These are phyloP conservation scores for Vararia minispora DNA, from an alignment of 768 basidiomycete genomes.

Conservation along the genomic window DNA sequence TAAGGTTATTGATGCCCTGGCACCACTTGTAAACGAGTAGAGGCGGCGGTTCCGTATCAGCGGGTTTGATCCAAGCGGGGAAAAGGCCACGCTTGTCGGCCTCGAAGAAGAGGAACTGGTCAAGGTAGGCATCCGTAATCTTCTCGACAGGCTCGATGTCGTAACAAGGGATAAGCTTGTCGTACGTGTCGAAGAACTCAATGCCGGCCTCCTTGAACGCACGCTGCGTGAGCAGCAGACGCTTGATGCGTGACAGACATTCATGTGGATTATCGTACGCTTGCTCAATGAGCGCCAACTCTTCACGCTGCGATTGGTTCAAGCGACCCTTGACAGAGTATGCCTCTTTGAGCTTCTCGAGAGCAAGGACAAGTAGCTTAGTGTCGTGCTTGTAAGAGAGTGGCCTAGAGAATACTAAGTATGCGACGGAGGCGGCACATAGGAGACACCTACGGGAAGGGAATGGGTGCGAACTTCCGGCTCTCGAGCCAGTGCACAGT, in stretches of 20 bases:
- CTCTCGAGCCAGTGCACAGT: constrained; percentile 99
- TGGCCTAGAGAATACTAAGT: constrained; percentile 36
- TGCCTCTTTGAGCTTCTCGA: constrained; percentile 98
- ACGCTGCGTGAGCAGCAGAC: constrained; percentile 89
- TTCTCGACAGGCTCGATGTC: constrained; percentile 99
- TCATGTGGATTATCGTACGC: constrained; percentile 99
- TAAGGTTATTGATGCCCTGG: constrained; percentile 98
- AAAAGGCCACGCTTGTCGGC: constrained; percentile 97
- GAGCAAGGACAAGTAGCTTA: constrained; percentile 88
- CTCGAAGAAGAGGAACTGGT: constrained; percentile 98
- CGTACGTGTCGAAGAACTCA: constrained; percentile 94
- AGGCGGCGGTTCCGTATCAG: constrained; percentile 92
- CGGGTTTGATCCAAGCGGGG: constrained; percentile 99
- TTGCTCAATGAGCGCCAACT: constrained; percentile 95
- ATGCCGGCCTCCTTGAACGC: constrained; percentile 99
- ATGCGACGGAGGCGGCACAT: neutral
- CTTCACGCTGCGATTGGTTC: constrained; percentile 97
- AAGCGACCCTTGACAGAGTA: constrained; percentile 96
- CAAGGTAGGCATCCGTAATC: constrained; percentile 98
- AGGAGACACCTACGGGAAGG: constrained; percentile 70
- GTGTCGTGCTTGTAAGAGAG: constrained; percentile 99
- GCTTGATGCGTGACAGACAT: constrained; percentile 96
- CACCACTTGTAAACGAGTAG: constrained; percentile 99
- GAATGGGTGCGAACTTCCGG: constrained; percentile 96
- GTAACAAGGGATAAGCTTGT: constrained; percentile 97